Evolutionary conservation across 1,284 basidiomycete genomes (phyloP).

Genomic region (Testicularia cyperi): DNA sequence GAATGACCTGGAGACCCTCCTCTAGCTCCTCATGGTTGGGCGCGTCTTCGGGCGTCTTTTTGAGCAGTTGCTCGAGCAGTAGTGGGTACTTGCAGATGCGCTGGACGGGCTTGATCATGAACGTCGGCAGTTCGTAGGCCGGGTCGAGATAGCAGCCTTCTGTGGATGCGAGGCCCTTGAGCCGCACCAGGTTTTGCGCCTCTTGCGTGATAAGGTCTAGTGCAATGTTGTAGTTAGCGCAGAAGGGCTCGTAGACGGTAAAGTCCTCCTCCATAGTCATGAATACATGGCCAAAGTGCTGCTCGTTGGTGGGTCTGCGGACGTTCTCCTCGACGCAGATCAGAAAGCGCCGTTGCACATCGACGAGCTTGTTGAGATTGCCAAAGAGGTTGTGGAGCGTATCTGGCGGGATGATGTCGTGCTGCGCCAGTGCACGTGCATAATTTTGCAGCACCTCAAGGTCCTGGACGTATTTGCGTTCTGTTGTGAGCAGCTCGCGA

Average conservation of each 20-base stretch:
- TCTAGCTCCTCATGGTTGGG: constrained; percentile 73
- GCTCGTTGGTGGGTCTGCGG: constrained; percentile 71
- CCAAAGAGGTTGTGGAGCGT: constrained; percentile 95
- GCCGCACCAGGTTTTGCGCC: constrained; percentile 35
- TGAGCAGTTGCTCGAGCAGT: constrained; percentile 67
- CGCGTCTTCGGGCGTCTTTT: constrained; percentile 64
- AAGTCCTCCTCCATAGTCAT: constrained; percentile 75
- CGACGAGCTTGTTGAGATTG: constrained; percentile 89
- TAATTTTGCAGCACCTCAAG: constrained; percentile 78
- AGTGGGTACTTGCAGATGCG: constrained; percentile 76
- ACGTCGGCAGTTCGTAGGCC: constrained; percentile 75
- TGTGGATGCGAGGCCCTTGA: constrained; percentile 45
- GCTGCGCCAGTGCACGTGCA: constrained; percentile 68
- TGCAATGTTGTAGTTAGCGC: constrained; percentile 75
- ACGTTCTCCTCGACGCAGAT: constrained; percentile 70
- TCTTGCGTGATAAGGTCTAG: constrained; percentile 74
- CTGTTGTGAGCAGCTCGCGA: constrained; percentile 85
- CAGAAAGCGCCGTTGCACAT: constrained; percentile 94
- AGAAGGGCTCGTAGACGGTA: constrained; percentile 84
- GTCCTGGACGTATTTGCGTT: constrained; percentile 97
- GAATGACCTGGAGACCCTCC: constrained; percentile 79
- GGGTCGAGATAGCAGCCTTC: constrained; percentile 61
- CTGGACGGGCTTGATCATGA: constrained; percentile 77
- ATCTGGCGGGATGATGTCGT: constrained; percentile 84
- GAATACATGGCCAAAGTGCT: constrained; percentile 62